Conservation (phyloP, 2,329 filamentous ascomycete genomes). For the Exophiala calicioides region DNA sequence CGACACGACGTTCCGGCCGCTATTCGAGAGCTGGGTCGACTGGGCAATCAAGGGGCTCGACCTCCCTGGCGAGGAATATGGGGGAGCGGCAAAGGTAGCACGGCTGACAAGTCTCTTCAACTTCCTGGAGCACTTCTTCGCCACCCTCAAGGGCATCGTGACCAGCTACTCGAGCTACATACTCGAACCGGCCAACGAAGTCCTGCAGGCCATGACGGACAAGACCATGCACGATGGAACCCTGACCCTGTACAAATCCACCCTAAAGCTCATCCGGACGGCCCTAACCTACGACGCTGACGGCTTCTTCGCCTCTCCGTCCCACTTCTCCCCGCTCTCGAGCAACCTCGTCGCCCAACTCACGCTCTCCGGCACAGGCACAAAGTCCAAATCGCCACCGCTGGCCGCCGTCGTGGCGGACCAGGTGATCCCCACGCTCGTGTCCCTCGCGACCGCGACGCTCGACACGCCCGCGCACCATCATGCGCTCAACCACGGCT, state of each 20-base stretch:
- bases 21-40: slow-evolving; percentile 83
- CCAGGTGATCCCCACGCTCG: slow-evolving; percentile 41
- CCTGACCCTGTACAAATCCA: slow-evolving; percentile 26
- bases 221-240: slow-evolving; percentile 37
- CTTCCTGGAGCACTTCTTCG: slow-evolving; percentile 26
- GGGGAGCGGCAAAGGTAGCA: slow-evolving; percentile 52
- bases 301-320: slow-evolving; percentile 55
- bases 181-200: slow-evolving; percentile 69
- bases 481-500: slow-evolving; percentile 77
- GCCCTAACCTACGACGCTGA: slow-evolving; percentile 29
- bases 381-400: slow-evolving; percentile 51
- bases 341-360: slow-evolving; percentile 71
- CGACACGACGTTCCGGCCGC: slow-evolving; percentile 86
- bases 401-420: slow-evolving; percentile 69
- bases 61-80: background rate
- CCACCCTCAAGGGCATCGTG: slow-evolving; percentile 68
- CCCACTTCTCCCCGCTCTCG: slow-evolving; percentile 76
- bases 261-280: slow-evolving; percentile 10
- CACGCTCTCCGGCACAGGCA: slow-evolving; percentile 43
- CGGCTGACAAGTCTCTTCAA: slow-evolving; percentile 59
- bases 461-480: slow-evolving; percentile 74
- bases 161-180: slow-evolving; percentile 88
- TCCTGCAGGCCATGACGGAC: slow-evolving; percentile 48
- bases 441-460: slow-evolving; percentile 61
- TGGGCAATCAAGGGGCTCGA: slow-evolving; percentile 62